Percentiles rank a stretch among this genome's conserved stretches.
These are phyloP conservation scores for Talaromyces piceae DNA, from an alignment of 2,329 filamentous ascomycete genomes.

Conservation along the genomic window DNA sequence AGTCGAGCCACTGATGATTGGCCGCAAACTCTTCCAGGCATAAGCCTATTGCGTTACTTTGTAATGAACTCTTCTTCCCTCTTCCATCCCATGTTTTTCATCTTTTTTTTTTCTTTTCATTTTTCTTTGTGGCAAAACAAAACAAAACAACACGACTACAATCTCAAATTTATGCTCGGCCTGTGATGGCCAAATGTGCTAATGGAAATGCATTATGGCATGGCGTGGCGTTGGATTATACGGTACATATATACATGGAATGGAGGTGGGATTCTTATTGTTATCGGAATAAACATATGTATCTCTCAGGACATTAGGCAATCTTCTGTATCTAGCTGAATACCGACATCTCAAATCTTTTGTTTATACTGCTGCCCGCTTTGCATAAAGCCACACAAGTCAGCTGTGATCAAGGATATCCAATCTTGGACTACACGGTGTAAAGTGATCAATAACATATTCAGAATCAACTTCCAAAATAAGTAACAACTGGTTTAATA, in stretches of 20 bases:
- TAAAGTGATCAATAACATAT: too few species aligned
- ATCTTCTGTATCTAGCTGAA: not conserved
- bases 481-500: not conserved
- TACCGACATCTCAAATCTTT: not conserved
- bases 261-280: not conserved
- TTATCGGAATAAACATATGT: not conserved
- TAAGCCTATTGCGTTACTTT: not conserved
- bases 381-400: too few species aligned
- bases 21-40: not conserved
- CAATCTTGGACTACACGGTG: too few species aligned
- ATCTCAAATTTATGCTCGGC: not conserved
- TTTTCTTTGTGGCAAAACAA: not conserved
- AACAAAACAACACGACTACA: not conserved
- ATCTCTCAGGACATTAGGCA: not conserved
- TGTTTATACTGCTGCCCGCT: not conserved
- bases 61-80: not conserved
- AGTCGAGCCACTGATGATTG: slow-evolving; percentile 5
- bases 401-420: too few species aligned
- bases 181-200: not conserved
- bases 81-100: not conserved
- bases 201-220: slow-evolving; percentile 4
- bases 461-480: too few species aligned
- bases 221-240: slow-evolving; percentile 9
- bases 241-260: slow-evolving; percentile 3
- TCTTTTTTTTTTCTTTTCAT: not conserved